Base-by-base conservation (phyloP, 2,329 filamentous ascomycete genomes). In the Neopestalotiopsis rosae region DNA sequence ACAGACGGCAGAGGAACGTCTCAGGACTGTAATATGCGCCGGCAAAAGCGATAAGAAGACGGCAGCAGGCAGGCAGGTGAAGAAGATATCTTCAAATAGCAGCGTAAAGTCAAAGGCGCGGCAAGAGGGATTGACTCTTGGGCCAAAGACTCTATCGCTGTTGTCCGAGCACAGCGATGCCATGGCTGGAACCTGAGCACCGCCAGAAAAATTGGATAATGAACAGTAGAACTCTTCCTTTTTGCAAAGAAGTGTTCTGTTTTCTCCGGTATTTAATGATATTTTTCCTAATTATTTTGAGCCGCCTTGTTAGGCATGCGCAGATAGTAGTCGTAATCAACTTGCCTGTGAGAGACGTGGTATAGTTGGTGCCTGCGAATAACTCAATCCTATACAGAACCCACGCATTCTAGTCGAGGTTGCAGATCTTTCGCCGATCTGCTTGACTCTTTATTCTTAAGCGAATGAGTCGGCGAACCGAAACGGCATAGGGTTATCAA, bases 91-190 rank as follows among this genome's bases (percentile, higher is more conserved):
- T 61, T 77, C 74, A 38, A 77, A 78, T 1, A 71, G 65, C 5
- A 77, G 68, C 0, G 76, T 76, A 59, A 78, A 77, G 69, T 78
- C 76, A 58, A 77, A 77, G 5, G 73, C 71, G 38, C 74, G 74
- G 61, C 76, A 77, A 2, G 58, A 12, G 5, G 67, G 32, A 58
- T 73, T 58, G 28, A 77, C 71, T 32, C 72, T 68, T 4, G 75
- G 75, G 6, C 75, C 75, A 45, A 76, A 75, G 12, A 68, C 57
- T 34, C 28, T 62, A 24, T 76, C 73, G 40, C 67, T 52, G 14
- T 28, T 28, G 24, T 57, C 28, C 40, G 12, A n/a, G 45, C 68
- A 69, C 9, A 24, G 6, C 24, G 24, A 40, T 42, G 49, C 65
- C 65, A 67, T 67, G 2, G 57, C 12, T 30, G 6, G 20, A 59